phyloP scores from a whole-genome alignment of 2,329 filamentous ascomycete species.

The Chaetomiaceae sp. region DNA sequence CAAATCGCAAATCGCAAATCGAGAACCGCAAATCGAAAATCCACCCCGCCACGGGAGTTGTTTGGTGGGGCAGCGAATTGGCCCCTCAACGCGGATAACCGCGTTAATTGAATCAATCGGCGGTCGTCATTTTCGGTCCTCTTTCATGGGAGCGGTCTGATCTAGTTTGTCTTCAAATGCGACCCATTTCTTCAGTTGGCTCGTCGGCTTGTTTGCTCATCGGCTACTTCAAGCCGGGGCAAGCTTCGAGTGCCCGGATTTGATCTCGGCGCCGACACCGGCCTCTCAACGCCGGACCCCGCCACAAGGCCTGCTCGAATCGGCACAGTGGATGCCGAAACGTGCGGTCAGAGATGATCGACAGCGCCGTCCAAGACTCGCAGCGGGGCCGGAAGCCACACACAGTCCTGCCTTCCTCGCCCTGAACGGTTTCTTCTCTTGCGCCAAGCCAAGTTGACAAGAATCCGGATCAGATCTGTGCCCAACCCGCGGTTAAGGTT shows the following conservation, averaged over 20 bases:
- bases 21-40: not conserved
- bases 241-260: not conserved
- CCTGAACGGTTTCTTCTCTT: too few species aligned
- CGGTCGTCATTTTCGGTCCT: not conserved
- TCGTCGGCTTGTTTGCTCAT: too few species aligned
- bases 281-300: not conserved
- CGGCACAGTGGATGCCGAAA: conserved; percentile 13
- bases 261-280: conserved; percentile 8
- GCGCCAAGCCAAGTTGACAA: too few species aligned
- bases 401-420: not conserved
- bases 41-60: conserved; percentile 12
- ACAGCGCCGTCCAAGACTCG: not conserved
- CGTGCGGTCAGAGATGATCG: conserved; percentile 11
- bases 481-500: not conserved
- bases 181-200: too few species aligned
- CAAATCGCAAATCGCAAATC: not conserved
- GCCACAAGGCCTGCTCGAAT: not conserved
- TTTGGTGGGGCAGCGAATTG: conserved; percentile 4
- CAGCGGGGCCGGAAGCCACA: not conserved
- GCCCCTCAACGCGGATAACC: not conserved
- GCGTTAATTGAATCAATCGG: not conserved
- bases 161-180: too few species aligned
- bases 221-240: too few species aligned
- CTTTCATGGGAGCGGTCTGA: too few species aligned
- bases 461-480: too few species aligned